Percentiles rank a stretch among this genome's conserved stretches.
Evolutionary conservation across 1,139 yeast genomes (phyloP).

Genomic region (Wickerhamomyces sp.): DNA sequence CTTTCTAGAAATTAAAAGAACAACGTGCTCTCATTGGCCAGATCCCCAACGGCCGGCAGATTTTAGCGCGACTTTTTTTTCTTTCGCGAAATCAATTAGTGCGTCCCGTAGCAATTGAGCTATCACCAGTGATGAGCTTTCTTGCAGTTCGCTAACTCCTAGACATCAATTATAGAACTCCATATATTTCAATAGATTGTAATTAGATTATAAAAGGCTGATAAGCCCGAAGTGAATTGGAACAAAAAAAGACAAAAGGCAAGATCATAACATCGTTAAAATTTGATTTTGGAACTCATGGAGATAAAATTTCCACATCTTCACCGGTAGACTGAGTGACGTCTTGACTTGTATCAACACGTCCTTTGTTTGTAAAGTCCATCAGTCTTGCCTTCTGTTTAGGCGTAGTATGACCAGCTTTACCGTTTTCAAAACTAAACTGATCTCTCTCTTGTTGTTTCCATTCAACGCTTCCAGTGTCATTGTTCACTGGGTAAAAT

Average conservation of each 20-base stretch:
- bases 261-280: too few relatives aligned
- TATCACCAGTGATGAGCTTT: too few relatives aligned
- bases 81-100: too few relatives aligned
- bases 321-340: slow-evolving; percentile 19
- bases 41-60: too few relatives aligned
- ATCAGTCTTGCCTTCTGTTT: slow-evolving; percentile 19
- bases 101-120: too few relatives aligned
- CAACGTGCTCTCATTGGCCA: too few relatives aligned
- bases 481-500: slow-evolving; percentile 18
- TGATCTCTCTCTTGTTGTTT: slow-evolving; percentile 10
- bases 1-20: too few relatives aligned
- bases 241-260: not conserved
- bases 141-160: too few relatives aligned
- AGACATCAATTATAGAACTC: too few relatives aligned
- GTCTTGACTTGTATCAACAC: slow-evolving; percentile 22
- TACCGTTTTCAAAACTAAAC: slow-evolving; percentile 9
- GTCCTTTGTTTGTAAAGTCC: slow-evolving; percentile 19
- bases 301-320: slow-evolving; percentile 23
- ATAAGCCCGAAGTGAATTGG: not conserved
- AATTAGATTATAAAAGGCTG: too few relatives aligned
- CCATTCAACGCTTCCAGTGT: slow-evolving; percentile 19
- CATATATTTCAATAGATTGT: too few relatives aligned
- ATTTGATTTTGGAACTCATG: slow-evolving; percentile 2
- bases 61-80: too few relatives aligned
- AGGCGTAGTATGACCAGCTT: slow-evolving; percentile 1